Conservation (phyloP, 129 eudicot genomes). For the Helianthus annuus region DNA sequence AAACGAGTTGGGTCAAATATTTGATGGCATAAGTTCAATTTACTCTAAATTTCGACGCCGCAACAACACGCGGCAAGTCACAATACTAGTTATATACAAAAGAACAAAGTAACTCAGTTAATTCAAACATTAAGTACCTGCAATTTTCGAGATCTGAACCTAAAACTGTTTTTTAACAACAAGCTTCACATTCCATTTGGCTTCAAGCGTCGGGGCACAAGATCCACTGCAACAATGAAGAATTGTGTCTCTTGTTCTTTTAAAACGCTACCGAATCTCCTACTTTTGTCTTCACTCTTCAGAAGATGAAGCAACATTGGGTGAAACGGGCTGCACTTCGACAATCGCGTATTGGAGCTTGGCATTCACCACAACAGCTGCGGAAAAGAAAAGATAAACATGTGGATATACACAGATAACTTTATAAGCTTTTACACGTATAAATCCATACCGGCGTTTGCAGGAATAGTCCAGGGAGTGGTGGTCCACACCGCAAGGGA, state of each 20-base stretch:
- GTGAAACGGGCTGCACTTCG: constrained; percentile 50
- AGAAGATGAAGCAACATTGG: constrained; percentile 50
- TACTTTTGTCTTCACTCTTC: constrained; percentile 51
- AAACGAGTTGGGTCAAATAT: too few relatives aligned
- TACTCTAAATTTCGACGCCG: too few relatives aligned
- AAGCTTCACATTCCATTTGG: constrained; percentile 83
- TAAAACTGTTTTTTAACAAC: constrained; percentile 52
- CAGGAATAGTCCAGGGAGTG: constrained; percentile 99
- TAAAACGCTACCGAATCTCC: constrained; percentile 60
- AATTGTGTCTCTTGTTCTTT: constrained; percentile 50
- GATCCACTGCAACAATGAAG: constrained; percentile 81
- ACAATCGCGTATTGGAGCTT: constrained; percentile 86
- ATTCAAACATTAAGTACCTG: constrained; percentile 42
- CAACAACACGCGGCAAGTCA: too few relatives aligned
- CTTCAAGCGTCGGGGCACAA: constrained; percentile 71
- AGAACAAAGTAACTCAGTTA: too few relatives aligned
- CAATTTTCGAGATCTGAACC: constrained; percentile 92
- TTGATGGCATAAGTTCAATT: too few relatives aligned
- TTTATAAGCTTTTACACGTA: background rate
- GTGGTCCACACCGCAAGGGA: constrained; percentile 94
- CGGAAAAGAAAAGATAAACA: constrained; percentile 22
- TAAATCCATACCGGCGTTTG: constrained; percentile 73
- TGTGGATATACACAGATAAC: constrained; percentile 9
- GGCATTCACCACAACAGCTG: constrained; percentile 95
- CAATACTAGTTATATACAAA: too few relatives aligned